Conservation (phyloP, 345 rosid genomes). For the Salix viminalis region DNA sequence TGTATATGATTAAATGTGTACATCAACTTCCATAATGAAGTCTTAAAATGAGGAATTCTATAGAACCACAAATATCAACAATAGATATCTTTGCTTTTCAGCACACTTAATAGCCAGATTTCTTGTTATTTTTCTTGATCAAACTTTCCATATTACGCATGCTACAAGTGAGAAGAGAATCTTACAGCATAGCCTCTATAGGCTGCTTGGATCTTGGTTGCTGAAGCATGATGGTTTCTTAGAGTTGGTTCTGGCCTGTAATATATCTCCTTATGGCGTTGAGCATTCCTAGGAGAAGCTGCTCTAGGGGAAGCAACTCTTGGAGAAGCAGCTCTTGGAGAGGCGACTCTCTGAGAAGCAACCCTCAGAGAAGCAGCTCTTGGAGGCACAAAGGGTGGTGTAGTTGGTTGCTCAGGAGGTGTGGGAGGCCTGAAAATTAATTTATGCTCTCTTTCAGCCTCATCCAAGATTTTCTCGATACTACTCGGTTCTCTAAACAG, state of each 20-base stretch:
- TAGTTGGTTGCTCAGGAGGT: slow-evolving; percentile 45
- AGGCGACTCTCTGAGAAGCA: slow-evolving; percentile 43
- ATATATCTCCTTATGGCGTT: slow-evolving; percentile 42
- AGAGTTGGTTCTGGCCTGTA: slow-evolving; percentile 64
- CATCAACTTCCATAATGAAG: background rate
- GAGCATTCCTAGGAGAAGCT: slow-evolving; percentile 39
- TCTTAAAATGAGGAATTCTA: background rate
- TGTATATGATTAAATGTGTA: too few relatives aligned
- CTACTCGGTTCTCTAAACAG: slow-evolving; percentile 82
- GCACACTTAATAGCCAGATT: background rate
- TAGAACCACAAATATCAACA: background rate
- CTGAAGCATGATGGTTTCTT: slow-evolving; percentile 53
- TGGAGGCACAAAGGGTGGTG: slow-evolving; percentile 45
- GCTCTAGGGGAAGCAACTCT: slow-evolving; percentile 44
- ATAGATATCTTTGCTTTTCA: background rate
- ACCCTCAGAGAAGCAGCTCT: slow-evolving; percentile 18
- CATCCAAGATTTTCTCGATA: slow-evolving; percentile 84
- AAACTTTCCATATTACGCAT: background rate
- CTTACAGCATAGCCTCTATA: slow-evolving; percentile 85
- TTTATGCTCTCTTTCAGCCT: slow-evolving; percentile 83
- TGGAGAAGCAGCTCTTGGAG: slow-evolving; percentile 48
- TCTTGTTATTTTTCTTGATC: background rate
- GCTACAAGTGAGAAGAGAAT: slow-evolving; percentile 12
- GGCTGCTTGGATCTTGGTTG: slow-evolving; percentile 83
- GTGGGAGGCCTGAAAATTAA: slow-evolving; percentile 70